Evolutionary conservation across 2,329 filamentous ascomycete species (phyloP), one percentile per base, ranked within the genome.

Genomic region (Dothidotthia symphoricarpi): DNA sequence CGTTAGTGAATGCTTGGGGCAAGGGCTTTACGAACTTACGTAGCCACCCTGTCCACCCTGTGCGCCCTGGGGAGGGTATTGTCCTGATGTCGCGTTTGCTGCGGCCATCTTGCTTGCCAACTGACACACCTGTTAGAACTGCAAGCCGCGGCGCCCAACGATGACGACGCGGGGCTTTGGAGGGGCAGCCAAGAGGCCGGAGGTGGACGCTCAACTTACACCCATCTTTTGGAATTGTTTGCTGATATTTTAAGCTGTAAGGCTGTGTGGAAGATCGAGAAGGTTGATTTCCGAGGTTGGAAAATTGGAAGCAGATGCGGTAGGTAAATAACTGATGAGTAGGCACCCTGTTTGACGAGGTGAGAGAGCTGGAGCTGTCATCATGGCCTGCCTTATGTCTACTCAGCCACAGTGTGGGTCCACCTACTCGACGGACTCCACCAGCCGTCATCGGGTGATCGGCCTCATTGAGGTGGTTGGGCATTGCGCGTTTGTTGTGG

Each of bases 61-160:
- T 44, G 61, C 56, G 31, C 49, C 48, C 46, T 36, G 48, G 16
- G 38, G 50, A 33, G 43, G 43, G 24, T 22, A 19, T 27, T 27
- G 22, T 14, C 63, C 66, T 40, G 52, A 49, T 31, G 61, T 52
- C 39, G 63, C 51, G 28, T 60, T 61, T 28, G 69, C 62, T 34
- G 71, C 71, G 27, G 71, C 71, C 55, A 75, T 68, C 53, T 75
- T 75, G 29, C 59, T 66, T 47, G 71, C 71, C 43, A 74, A 64
- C 70, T 72, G 27, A 43, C 29, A 45, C 40, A 37, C 48, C 44
- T 41, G 59, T 64, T 56, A 65, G 62, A 22, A 22, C 9, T 22
- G 19, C 19, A 5, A 22, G 9, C n/a, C n/a, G n/a, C 19, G 9
- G 9, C 9, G 19, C 55, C 47, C 41, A 41, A 39, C 24, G 22